These are phyloP conservation scores for Bruguiera hainesii DNA, from an alignment of 441 rosid species.

Conservation along the genomic window DNA sequence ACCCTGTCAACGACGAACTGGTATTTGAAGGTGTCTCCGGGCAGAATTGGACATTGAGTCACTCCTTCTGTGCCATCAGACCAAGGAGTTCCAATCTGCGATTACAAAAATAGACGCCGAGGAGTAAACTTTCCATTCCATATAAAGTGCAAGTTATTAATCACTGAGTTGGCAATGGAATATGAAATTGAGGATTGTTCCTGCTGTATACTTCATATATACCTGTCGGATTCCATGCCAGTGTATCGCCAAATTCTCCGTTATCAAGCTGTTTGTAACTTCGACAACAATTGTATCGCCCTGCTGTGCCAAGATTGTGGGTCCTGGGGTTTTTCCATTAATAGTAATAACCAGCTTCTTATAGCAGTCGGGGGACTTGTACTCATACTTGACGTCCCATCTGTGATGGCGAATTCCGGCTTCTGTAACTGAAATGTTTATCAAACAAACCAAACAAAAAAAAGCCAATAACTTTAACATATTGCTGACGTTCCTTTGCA, in stretches of 20 bases:
- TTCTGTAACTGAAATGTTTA: slow-evolving; percentile 17
- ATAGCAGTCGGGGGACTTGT: slow-evolving; percentile 61
- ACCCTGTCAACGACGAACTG: slow-evolving; percentile 70
- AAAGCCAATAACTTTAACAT: not conserved
- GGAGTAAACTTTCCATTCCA: too few relatives aligned
- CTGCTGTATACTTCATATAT: not conserved
- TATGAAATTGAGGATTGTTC: not conserved
- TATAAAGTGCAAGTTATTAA: too few relatives aligned
- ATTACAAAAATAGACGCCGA: not conserved
- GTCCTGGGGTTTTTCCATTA: slow-evolving; percentile 60
- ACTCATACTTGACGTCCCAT: slow-evolving; percentile 75
- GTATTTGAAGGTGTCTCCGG: slow-evolving; percentile 65
- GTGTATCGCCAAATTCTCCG: slow-evolving; percentile 65
- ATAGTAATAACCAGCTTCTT: slow-evolving; percentile 35
- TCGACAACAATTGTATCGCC: slow-evolving; percentile 63
- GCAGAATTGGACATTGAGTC: slow-evolving; percentile 71
- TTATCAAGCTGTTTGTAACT: slow-evolving; percentile 53
- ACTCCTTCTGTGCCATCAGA: slow-evolving; percentile 60
- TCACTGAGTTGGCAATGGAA: not conserved
- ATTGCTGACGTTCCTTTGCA: not conserved
- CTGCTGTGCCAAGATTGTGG: slow-evolving; percentile 53
- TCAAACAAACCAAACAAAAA: slow-evolving; percentile 12
- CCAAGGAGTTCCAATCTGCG: slow-evolving; percentile 32
- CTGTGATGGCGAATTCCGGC: slow-evolving; percentile 42
- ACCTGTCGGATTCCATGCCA: slow-evolving; percentile 94